Conservation (phyloP, 2,329 filamentous ascomycete species). For the Trichophyton schoenleinii region DNA sequence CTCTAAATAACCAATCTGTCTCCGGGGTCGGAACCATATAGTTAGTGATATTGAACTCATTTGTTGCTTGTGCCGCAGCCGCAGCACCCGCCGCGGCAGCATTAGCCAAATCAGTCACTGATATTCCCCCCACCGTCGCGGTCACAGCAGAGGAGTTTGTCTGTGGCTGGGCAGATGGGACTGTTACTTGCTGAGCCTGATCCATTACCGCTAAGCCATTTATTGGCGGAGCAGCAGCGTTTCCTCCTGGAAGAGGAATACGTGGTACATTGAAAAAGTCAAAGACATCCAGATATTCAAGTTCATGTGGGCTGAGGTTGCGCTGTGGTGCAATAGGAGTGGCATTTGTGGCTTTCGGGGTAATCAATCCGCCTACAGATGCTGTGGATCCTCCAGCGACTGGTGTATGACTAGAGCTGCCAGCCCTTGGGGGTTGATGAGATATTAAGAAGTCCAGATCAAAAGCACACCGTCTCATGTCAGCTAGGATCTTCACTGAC, state of each 20-base stretch:
- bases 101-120: constrained; percentile 1
- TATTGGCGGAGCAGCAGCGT: background rate
- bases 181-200: background rate
- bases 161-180: background rate
- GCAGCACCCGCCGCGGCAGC: background rate
- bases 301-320: constrained; percentile 62
- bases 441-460: constrained; percentile 85
- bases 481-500: constrained; percentile 73
- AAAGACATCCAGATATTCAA: constrained; percentile 86
- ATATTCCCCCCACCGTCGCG: background rate
- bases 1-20: constrained; percentile 33
- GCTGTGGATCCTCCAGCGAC: constrained; percentile 14
- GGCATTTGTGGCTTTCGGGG: constrained; percentile 10
- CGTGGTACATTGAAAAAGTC: constrained; percentile 89
- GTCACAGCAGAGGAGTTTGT: background rate
- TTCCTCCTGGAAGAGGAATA: constrained; percentile 35
- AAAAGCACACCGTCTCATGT: constrained; percentile 83
- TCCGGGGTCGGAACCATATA: constrained; percentile 36
- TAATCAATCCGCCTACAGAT: constrained; percentile 5
- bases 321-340: constrained; percentile 33
- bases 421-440: constrained; percentile 48
- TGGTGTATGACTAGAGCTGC: constrained; percentile 25
- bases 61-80: constrained; percentile 3
- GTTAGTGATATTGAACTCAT: constrained; percentile 36
- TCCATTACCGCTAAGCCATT: background rate